These are phyloP conservation scores for Aspergillus novofumigatus DNA, from an alignment of 2,329 filamentous ascomycete genomes.

Conservation along the genomic window DNA sequence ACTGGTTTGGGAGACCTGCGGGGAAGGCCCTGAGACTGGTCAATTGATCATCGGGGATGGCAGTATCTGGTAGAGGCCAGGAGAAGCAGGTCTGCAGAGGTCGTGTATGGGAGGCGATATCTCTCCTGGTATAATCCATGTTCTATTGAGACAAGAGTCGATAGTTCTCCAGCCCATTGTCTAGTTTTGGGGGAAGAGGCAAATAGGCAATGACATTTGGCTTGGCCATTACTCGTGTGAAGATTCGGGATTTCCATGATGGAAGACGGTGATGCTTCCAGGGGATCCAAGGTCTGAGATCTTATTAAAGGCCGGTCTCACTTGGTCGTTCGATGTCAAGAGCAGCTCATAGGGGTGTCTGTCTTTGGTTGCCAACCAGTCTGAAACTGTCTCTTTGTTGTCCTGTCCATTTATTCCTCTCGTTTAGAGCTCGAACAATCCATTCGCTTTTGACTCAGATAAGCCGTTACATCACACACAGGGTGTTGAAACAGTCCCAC, in stretches of 20 bases:
- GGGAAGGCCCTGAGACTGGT: conserved; percentile 8
- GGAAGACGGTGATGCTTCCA: conserved; percentile 4
- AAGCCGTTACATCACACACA: neutral
- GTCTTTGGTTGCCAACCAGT: neutral
- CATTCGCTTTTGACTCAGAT: neutral
- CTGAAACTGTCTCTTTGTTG: neutral
- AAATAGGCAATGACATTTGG: conserved; percentile 1
- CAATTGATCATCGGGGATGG: conserved; percentile 10
- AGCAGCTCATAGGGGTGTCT: neutral
- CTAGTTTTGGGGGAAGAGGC: conserved; percentile 3
- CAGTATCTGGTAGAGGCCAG: conserved; percentile 2
- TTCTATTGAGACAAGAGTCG: conserved; percentile 2
- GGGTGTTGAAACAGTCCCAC: neutral
- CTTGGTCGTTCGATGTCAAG: neutral
- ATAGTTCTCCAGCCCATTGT: conserved; percentile 4
- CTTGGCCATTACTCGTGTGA: conserved; percentile 2
- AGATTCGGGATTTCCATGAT: conserved; percentile 5
- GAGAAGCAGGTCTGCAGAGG: conserved; percentile 2
- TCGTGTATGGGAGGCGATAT: neutral
- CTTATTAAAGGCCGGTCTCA: conserved; percentile 6
- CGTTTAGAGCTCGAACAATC: neutral
- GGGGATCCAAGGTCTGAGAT: conserved; percentile 2
- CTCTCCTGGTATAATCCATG: conserved; percentile 9
- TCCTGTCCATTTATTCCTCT: neutral
- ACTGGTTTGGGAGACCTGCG: neutral